Base-by-base conservation (phyloP, 805 yeast species). In the Kuraishia floccosa region DNA sequence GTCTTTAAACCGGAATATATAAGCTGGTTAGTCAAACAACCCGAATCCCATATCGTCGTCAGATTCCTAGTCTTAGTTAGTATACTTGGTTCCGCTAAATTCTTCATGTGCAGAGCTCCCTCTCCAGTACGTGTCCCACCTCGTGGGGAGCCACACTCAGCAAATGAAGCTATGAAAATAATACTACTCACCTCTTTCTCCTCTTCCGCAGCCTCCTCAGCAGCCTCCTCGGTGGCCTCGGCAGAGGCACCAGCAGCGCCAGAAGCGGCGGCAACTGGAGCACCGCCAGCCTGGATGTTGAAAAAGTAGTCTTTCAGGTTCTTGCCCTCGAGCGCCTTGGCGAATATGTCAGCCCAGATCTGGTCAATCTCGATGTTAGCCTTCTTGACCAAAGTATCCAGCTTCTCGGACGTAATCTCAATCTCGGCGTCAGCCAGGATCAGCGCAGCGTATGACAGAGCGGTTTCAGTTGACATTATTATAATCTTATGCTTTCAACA, bases 361-460 rank as follows among this genome's bases (percentile, higher is more conserved):
- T 50, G 55, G 53, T 81, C 91, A 57, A 79, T 72, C 47, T 72
- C 64, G 56, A 84, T 78, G 58, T 80, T 77, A 47, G 93, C 91
- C 52, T 84, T 82, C 42, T 65, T 50, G 60, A 81, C 67, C 62
- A 81, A 63, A 54, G 83, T 67, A 55, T 69, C 55, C 57, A 81
- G 72, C 72, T 80, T 80, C 59, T 77, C 87, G 50, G 86, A 47
- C 40, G 94, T 73, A 76, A 89, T 77, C 65, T 87, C 96, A 55
- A 86, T 69, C 50, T 86, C 96, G 55, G 96, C 82, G 59, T 89
- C 98, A 49, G 96, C 94, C 66, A 89, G 77, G 72, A 89, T 87
- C 64, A 89, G 74, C 58, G 97, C 94, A 63, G 98, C 97, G 82
- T 85, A 86, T 47, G 96, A 81, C 58, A 85, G 80, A 59, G 94